Conservation (phyloP, 371 early-diverging fungal species). For the Mucor indicus region DNA sequence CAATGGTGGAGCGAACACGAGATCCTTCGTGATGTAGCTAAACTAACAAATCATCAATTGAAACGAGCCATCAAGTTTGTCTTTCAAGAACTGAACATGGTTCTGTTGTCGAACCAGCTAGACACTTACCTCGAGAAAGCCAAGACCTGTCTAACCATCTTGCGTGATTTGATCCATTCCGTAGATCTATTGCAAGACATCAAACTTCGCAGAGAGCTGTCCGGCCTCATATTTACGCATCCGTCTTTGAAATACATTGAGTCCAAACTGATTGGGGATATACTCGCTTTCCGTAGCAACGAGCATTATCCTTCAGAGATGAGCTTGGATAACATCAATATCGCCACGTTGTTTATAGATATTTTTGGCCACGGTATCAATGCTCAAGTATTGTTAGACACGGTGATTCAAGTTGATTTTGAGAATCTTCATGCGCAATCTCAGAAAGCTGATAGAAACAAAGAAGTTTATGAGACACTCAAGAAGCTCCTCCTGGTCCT, state of each 20-base stretch:
- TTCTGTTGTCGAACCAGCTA: background rate
- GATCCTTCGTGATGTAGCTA: too few species aligned
- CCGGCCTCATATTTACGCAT: conserved; percentile 15
- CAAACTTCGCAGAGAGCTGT: conserved; percentile 11
- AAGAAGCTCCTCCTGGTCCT: conserved; percentile 25
- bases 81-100: conserved; percentile 28
- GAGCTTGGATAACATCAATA: conserved; percentile 2
- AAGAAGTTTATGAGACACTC: conserved; percentile 4
- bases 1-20: conserved; percentile 18
- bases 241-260: conserved; percentile 23
- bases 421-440: conserved; percentile 7
- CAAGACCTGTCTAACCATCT: conserved; percentile 21
- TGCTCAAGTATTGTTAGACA: conserved; percentile 14
- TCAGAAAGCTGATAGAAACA: conserved; percentile 2
- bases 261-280: conserved; percentile 2
- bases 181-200: conserved; percentile 13
- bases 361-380: conserved; percentile 24
- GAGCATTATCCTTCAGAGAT: background rate
- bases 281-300: background rate
- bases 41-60: too few species aligned
- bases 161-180: conserved; percentile 21
- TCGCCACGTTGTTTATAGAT: conserved; percentile 18
- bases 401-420: conserved; percentile 23
- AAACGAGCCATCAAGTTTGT: conserved; percentile 27
- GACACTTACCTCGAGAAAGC: conserved; percentile 8